These are phyloP conservation scores for Angophora floribunda DNA, from an alignment of 345 rosid genomes.

Conservation along the genomic window DNA sequence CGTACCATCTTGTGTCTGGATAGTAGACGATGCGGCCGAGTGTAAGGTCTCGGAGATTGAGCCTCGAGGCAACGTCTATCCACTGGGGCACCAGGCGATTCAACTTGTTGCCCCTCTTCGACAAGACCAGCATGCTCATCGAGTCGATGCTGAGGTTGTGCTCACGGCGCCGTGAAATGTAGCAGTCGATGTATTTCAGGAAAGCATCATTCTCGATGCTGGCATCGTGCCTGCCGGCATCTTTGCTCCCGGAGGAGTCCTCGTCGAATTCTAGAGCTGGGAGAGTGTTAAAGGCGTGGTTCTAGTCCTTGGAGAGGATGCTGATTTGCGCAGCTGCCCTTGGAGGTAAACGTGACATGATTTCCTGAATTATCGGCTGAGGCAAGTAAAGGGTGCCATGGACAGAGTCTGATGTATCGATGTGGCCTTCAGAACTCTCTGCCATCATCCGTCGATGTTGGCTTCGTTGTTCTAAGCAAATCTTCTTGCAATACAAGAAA, in stretches of 20 bases:
- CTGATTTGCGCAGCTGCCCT: background rate
- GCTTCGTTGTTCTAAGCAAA: background rate
- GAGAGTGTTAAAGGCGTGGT: background rate
- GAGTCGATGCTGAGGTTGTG: background rate
- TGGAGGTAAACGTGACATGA: background rate
- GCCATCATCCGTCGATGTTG: background rate
- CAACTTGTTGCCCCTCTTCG: background rate
- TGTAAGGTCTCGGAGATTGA: background rate
- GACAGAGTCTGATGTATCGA: background rate
- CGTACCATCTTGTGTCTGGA: background rate
- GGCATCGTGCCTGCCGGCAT: fast-evolving
- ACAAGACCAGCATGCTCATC: background rate
- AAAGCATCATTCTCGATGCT: background rate
- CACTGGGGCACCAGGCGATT: background rate
- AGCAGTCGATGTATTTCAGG: background rate
- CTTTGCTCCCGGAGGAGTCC: background rate
- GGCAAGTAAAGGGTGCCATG: background rate
- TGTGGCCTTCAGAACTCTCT: background rate
- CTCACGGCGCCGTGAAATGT: background rate
- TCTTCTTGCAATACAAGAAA: background rate
- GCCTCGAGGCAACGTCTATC: background rate
- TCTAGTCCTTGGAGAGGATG: background rate
- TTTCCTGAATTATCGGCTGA: background rate
- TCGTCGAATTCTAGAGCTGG: background rate
- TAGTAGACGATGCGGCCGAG: background rate